Base-by-base conservation (phyloP, 768 basidiomycete genomes). In the Kwoniella europaea region DNA sequence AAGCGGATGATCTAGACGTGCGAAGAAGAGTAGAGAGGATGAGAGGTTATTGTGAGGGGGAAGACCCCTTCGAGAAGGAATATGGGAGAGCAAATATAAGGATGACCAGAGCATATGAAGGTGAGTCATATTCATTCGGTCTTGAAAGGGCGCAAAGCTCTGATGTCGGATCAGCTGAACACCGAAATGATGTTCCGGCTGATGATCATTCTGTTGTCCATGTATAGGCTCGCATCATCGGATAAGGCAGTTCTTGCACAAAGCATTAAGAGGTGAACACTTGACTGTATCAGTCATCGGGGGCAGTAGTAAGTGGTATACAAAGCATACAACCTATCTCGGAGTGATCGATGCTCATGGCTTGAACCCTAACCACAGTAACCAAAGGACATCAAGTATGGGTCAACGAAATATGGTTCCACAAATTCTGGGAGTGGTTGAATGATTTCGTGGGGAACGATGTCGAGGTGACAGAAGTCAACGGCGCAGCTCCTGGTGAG, bases 401-500 rank as follows among this genome's bases (percentile, higher is more conserved):
- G 44, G 62, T 63, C 13, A 65, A 67, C 22, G 81, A 83, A 55
- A 72, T 77, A 3, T 83, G 82, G 82, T 72, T 81, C 42, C 71
- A 73, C 58, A 71, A 65, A 35, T 75, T 83, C n/a, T 53, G 62
- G 20, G 77, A 82, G 22, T 83, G 82, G 82, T 65, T 83, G 15
- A 68, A 77, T n/a, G 62, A 60, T 7, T 81, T 77, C 53, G 62
- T 74, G 10, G 68, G 67, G 18, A 46, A 55, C 10, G 71, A 73
- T 54, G 65, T 71, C 1, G 52, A 73, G 15, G 59, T 80, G n/a
- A 70, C 44, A 0, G 65, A 68, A 29, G 69, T 76, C n/a, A 83
- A 83, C 58, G 82, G 81, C 10, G 82, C 81, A 16, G 79, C 80
- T 18, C 82, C 82, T 55, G 82, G 79, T 78, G 20, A 55, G 78